A percentile compares a stretch with the other conserved stretches of the same genome.
phyloP scores from a whole-genome alignment of 305 asterid species.

The Coffea humblotiana region DNA sequence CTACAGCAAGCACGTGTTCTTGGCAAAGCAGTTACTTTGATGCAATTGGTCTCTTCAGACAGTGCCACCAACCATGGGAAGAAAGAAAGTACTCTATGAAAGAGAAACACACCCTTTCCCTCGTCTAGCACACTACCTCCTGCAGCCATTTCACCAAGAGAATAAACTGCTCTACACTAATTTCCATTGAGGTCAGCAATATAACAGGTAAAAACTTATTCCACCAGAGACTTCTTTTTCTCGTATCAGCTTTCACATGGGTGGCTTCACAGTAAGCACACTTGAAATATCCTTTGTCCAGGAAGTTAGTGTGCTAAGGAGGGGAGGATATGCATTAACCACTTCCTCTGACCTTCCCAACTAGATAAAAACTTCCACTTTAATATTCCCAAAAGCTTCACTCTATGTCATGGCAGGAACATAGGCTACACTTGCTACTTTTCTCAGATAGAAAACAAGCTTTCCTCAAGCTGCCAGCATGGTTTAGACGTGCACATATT shows the following conservation, averaged over 20 bases:
- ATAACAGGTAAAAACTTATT: neutral
- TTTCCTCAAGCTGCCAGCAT: neutral
- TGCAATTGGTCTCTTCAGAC: neutral
- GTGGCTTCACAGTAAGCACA: neutral
- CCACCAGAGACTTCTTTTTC: neutral
- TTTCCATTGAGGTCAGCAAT: no score
- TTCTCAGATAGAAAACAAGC: neutral
- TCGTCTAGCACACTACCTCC: neutral
- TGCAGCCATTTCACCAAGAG: neutral
- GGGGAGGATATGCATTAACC: neutral
- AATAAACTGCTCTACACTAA: neutral
- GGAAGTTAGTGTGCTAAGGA: neutral
- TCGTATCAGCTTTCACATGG: neutral
- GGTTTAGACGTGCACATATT: neutral
- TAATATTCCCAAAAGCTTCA: neutral
- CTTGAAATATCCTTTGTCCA: neutral
- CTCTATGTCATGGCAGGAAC: neutral
- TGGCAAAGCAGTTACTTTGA: neutral
- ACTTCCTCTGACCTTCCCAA: neutral
- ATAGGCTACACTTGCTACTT: neutral
- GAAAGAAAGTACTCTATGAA: neutral
- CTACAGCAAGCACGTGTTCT: neutral
- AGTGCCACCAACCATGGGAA: neutral
- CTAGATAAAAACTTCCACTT: neutral
- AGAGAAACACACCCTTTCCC: neutral